phyloP scores from a whole-genome alignment of 1,284 basidiomycete species.

The Caloboletus firmus region DNA sequence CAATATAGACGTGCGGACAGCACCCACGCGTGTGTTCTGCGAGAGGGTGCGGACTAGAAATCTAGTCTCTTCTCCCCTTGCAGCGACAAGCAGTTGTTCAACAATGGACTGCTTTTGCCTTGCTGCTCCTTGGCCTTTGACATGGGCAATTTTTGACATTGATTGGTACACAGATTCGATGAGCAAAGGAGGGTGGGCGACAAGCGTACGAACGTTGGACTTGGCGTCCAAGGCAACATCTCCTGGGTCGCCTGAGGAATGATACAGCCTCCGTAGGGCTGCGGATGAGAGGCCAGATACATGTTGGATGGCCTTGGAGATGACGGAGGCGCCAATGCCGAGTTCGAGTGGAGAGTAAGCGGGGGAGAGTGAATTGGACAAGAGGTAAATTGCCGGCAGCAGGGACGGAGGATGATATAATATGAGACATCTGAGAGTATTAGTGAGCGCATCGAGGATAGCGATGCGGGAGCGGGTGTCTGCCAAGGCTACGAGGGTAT shows the following conservation, averaged over 20 bases:
- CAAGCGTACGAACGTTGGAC: slow-evolving; percentile 72
- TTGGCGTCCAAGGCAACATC: slow-evolving; percentile 87
- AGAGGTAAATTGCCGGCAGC: slow-evolving; percentile 81
- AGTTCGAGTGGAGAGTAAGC: slow-evolving; percentile 75
- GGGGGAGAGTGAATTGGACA: slow-evolving; percentile 85
- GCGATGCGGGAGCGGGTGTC: slow-evolving; percentile 79
- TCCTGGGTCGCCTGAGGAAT: slow-evolving; percentile 70
- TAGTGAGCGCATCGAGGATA: slow-evolving; percentile 82
- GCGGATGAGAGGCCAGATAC: slow-evolving; percentile 75
- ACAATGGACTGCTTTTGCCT: slow-evolving; percentile 79
- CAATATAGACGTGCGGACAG: slow-evolving; percentile 82
- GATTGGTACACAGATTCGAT: slow-evolving; percentile 66
- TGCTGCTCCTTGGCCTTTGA: slow-evolving; percentile 74
- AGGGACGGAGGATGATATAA: slow-evolving; percentile 70
- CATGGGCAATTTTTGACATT: slow-evolving; percentile 61
- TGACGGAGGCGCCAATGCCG: slow-evolving; percentile 73
- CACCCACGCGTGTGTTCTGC: slow-evolving; percentile 84
- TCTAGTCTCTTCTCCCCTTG: slow-evolving; percentile 84
- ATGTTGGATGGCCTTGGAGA: slow-evolving; percentile 79
- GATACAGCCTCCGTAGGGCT: slow-evolving; percentile 68
- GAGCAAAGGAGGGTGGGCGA: slow-evolving; percentile 70
- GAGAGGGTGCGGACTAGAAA: slow-evolving; percentile 82
- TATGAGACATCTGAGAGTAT: slow-evolving; percentile 72
- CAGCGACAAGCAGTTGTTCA: slow-evolving; percentile 79
- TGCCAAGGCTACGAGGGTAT: slow-evolving; percentile 71